Evolutionary conservation across 768 basidiomycete species (phyloP).

Genomic region (Leucosporidium scottii): DNA sequence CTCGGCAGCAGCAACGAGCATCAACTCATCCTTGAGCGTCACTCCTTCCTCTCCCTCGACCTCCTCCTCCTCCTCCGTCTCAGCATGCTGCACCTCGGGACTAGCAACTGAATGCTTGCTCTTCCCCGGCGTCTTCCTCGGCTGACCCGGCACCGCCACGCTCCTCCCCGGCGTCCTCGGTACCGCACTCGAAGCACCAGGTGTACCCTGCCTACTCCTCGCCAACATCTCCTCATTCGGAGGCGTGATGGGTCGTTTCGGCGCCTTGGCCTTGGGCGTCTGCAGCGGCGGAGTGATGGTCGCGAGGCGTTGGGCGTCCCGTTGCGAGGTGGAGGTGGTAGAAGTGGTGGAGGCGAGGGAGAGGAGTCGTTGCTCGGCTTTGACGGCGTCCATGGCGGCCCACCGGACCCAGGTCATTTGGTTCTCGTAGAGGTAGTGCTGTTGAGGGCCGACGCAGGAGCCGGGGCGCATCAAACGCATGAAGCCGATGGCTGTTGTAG

Average conservation of each 20-base stretch:
- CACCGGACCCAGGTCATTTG: slow-evolving; percentile 90
- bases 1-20: slow-evolving; percentile 2
- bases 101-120: slow-evolving; percentile 39
- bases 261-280: slow-evolving; percentile 48
- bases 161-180: background rate
- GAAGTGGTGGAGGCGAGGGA: slow-evolving; percentile 1
- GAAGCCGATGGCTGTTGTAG: slow-evolving; percentile 88
- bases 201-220: background rate
- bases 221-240: slow-evolving; percentile 11
- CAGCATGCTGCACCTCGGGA: slow-evolving; percentile 14
- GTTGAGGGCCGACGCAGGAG: slow-evolving; percentile 56
- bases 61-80: background rate
- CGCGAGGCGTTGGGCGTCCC: slow-evolving; percentile 39
- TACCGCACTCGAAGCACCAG: background rate
- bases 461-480: slow-evolving; percentile 97
- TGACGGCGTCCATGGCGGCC: slow-evolving; percentile 66
- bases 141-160: slow-evolving; percentile 35
- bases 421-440: slow-evolving; percentile 88
- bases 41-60: slow-evolving; percentile 11
- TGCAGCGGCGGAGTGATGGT: background rate
- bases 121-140: slow-evolving; percentile 66
- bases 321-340: slow-evolving; percentile 5
- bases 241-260: slow-evolving; percentile 70
- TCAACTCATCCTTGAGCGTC: slow-evolving; percentile 4
- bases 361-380: slow-evolving; percentile 15